Percentiles rank a stretch among this genome's conserved stretches.
These are phyloP conservation scores for Exidia glandulosa DNA, from an alignment of 768 basidiomycete genomes.

Conservation along the genomic window DNA sequence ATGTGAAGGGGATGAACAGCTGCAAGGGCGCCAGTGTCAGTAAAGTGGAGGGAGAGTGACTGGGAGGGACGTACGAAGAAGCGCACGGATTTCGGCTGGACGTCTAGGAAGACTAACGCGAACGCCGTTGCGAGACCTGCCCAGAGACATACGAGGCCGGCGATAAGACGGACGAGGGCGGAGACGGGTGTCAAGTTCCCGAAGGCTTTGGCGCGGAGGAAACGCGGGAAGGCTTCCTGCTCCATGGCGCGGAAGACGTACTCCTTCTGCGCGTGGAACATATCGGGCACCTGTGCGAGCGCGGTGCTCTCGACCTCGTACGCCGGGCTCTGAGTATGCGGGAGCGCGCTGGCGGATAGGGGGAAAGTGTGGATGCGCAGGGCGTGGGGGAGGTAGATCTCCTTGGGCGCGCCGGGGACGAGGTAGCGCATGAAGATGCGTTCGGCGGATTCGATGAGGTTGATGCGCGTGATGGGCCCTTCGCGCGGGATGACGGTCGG, in stretches of 20 bases:
- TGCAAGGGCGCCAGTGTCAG: conserved; percentile 24
- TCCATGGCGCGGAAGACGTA: conserved; percentile 96
- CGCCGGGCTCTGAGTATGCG: conserved; percentile 39
- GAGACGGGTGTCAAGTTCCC: conserved; percentile 92
- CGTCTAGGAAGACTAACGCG: conserved; percentile 87
- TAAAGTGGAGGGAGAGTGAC: conserved; percentile 1
- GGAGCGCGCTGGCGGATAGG: conserved; percentile 61
- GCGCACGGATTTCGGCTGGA: conserved; percentile 81
- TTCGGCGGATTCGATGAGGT: conserved; percentile 88
- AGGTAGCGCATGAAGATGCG: conserved; percentile 71
- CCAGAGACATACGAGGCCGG: conserved; percentile 83
- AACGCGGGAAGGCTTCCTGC: conserved; percentile 87
- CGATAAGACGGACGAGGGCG: conserved; percentile 72
- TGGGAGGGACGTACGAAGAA: conserved; percentile 79
- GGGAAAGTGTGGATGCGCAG: conserved; percentile 90
- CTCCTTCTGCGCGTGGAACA: conserved; percentile 96
- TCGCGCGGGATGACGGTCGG: conserved; percentile 92
- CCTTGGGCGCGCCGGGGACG: conserved; percentile 81
- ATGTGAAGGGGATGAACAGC: conserved; percentile 89
- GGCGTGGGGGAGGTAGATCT: conserved; percentile 92
- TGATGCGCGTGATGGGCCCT: conserved; percentile 77
- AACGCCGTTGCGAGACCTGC: conserved; percentile 88
- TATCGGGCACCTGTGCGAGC: conserved; percentile 84
- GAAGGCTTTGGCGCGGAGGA: conserved; percentile 95
- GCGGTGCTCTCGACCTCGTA: conserved; percentile 49